Conservation (phyloP, 495 filamentous ascomycete species). For the Xylaria bambusicola region DNA sequence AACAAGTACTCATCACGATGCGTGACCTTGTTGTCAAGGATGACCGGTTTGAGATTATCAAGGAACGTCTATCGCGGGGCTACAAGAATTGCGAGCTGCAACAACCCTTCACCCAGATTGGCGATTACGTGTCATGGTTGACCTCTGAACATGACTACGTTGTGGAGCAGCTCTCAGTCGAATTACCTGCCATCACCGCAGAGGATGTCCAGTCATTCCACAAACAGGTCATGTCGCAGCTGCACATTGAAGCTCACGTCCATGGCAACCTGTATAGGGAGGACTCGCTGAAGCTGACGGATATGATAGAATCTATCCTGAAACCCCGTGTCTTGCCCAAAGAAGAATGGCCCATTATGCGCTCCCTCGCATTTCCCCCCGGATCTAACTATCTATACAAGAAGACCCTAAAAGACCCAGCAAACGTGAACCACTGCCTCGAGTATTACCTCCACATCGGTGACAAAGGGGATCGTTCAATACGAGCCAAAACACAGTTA, state of each 20-base stretch:
- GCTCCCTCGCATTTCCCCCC: constrained; percentile 74
- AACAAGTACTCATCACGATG: constrained; percentile 88
- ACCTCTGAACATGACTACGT: constrained; percentile 74
- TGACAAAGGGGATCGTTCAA: constrained; percentile 61
- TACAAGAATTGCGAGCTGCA: constrained; percentile 86
- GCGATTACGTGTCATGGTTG: constrained; percentile 81
- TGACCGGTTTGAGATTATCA: constrained; percentile 88
- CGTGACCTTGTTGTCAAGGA: constrained; percentile 77
- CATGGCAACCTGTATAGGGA: constrained; percentile 97
- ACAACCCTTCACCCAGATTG: constrained; percentile 86
- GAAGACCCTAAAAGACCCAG: constrained; percentile 78
- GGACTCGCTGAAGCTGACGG: constrained; percentile 83
- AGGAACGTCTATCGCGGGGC: constrained; percentile 74
- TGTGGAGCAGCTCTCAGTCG: constrained; percentile 77
- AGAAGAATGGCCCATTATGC: constrained; percentile 75
- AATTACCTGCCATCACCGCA: constrained; percentile 70
- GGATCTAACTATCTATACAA: constrained; percentile 83
- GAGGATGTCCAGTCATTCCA: constrained; percentile 77
- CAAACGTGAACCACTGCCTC: constrained; percentile 96
- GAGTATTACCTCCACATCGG: constrained; percentile 87
- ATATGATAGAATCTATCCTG: constrained; percentile 78
- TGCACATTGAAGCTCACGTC: constrained; percentile 83
- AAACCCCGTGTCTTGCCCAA: constrained; percentile 73
- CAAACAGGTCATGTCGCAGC: constrained; percentile 76
- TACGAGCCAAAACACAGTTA: constrained; percentile 76